Percentiles rank a stretch among this genome's conserved stretches.
These are phyloP conservation scores for Remersonia thermophila DNA, from an alignment of 2,329 filamentous ascomycete genomes.

Conservation along the genomic window DNA sequence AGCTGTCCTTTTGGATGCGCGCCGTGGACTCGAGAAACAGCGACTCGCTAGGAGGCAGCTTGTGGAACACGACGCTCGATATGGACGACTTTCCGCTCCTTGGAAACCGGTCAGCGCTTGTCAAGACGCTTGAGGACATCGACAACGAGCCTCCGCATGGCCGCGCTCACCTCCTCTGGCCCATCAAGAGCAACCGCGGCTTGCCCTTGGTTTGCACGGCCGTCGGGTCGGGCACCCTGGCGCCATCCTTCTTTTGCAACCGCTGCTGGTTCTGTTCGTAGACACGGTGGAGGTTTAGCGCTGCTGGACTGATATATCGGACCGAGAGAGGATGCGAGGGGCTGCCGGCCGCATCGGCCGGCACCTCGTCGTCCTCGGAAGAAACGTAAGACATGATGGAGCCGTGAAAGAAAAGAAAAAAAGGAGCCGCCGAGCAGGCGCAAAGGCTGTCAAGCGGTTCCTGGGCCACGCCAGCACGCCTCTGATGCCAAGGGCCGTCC, in stretches of 20 bases:
- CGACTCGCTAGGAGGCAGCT: conserved; percentile 89
- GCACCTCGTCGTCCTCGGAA: conserved; percentile 9
- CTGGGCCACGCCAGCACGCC: not conserved
- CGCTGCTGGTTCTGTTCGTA: conserved; percentile 47
- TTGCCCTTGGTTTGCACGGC: conserved; percentile 49
- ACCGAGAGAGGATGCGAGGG: conserved; percentile 22
- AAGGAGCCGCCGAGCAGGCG: not conserved
- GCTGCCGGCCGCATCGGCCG: conserved; percentile 6
- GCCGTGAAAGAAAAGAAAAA: not conserved
- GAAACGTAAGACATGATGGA: conserved; percentile 18
- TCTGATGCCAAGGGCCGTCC: not conserved
- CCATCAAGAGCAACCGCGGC: conserved; percentile 85
- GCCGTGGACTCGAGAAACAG: conserved; percentile 92
- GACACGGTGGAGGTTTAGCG: conserved; percentile 52
- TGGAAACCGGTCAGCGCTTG: conserved; percentile 4
- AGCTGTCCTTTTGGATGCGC: conserved; percentile 84
- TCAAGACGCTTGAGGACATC: conserved; percentile 8
- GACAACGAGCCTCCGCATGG: no score
- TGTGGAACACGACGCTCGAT: conserved; percentile 97
- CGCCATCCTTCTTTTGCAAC: conserved; percentile 36
- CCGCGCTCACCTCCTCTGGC: conserved; percentile 63
- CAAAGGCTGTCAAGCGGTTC: not conserved
- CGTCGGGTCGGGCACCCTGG: conserved; percentile 32
- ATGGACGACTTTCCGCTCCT: conserved; percentile 98
- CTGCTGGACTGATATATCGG: conserved; percentile 40